These are phyloP conservation scores for Cinnamomum chago DNA, from an alignment of 164 flowering plant species.

Conservation along the genomic window DNA sequence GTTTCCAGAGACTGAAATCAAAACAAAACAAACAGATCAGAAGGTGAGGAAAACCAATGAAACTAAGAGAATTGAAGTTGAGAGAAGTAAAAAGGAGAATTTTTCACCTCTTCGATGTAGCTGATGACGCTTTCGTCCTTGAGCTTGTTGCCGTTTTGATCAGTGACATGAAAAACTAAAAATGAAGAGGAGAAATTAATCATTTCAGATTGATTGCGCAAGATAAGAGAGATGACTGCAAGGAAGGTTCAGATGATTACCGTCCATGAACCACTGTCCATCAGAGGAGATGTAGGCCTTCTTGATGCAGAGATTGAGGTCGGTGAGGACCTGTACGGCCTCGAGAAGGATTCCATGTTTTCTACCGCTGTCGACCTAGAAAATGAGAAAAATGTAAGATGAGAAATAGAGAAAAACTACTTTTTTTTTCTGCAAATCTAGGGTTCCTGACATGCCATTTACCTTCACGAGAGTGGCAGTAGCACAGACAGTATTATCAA, in stretches of 20 bases:
- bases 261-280: conserved; percentile 98
- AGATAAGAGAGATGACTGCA: neutral
- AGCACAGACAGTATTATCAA: conserved; percentile 81
- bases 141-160: conserved; percentile 68
- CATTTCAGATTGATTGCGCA: neutral
- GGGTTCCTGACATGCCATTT: conserved; percentile 15
- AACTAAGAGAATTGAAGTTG: neutral
- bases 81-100: no score
- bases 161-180: conserved; percentile 94
- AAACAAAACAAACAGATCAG: neutral
- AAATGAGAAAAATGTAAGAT: neutral
- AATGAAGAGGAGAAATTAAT: neutral
- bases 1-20: conserved; percentile 28
- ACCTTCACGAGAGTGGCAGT: conserved; percentile 85
- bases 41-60: neutral
- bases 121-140: conserved; percentile 72
- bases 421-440: neutral
- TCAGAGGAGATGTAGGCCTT: conserved; percentile 93
- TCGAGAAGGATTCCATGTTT: conserved; percentile 62
- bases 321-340: conserved; percentile 83
- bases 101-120: conserved; percentile 67
- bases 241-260: conserved; percentile 25
- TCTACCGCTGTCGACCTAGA: conserved; percentile 33
- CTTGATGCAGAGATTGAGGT: conserved; percentile 64
- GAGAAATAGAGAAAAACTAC: neutral